These are phyloP conservation scores for Sisymbrium altissimum DNA, from an alignment of 345 rosid genomes.

Conservation along the genomic window DNA sequence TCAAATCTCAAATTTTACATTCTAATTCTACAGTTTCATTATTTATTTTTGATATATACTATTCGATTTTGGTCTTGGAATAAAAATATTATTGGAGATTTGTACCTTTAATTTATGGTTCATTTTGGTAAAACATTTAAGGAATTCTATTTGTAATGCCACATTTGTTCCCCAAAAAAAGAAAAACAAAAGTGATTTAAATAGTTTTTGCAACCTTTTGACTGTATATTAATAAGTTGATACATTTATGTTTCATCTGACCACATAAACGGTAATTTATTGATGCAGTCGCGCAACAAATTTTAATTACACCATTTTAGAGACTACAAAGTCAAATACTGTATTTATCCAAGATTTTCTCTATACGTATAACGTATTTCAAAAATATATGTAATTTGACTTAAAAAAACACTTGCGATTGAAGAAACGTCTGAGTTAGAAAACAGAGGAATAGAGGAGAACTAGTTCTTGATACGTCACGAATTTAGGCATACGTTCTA, in stretches of 20 bases:
- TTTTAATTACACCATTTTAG: not conserved
- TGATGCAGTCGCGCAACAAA: not conserved
- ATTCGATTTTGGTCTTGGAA: slow-evolving; percentile 9
- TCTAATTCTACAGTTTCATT: too few relatives aligned
- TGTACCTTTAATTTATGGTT: slow-evolving; percentile 3
- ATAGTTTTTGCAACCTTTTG: too few relatives aligned
- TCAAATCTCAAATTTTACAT: not conserved
- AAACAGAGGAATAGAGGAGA: not conserved
- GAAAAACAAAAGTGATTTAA: too few relatives aligned
- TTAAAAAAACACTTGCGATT: not conserved
- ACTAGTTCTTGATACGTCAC: not conserved
- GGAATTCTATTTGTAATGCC: not conserved
- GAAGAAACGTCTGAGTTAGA: not conserved
- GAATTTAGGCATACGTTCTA: not conserved
- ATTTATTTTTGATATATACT: not conserved
- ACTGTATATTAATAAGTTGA: slow-evolving; percentile 6
- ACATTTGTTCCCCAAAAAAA: not conserved
- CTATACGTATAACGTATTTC: not conserved
- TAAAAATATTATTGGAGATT: slow-evolving; percentile 11
- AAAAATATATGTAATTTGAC: not conserved
- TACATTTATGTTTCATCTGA: not conserved
- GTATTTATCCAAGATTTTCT: not conserved
- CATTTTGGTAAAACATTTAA: not conserved
- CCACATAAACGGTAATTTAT: not conserved
- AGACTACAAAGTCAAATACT: not conserved